These are phyloP conservation scores for Lasiodiplodia gonubiensis DNA, from an alignment of 2,329 filamentous ascomycete species.

Conservation along the genomic window DNA sequence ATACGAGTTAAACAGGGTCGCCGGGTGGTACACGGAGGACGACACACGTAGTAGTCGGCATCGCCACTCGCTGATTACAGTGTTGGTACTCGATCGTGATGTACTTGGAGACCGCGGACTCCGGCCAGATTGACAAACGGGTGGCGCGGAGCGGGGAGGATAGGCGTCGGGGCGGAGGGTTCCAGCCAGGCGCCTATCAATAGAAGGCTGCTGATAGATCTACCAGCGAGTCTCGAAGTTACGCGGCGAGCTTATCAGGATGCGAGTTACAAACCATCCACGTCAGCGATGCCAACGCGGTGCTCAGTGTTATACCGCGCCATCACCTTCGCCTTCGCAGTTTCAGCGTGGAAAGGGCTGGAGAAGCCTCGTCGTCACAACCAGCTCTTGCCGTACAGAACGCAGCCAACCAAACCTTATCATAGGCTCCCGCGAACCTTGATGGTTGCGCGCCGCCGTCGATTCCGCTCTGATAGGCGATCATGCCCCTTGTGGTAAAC, in stretches of 20 bases:
- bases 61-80: neutral
- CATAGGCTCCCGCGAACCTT: neutral
- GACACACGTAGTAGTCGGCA: neutral
- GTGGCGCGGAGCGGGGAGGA: too few species aligned
- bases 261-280: neutral
- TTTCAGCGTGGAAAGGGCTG: too few species aligned
- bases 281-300: neutral
- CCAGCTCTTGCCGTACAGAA: neutral
- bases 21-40: too few species aligned
- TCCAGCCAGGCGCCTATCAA: slow-evolving; percentile 1
- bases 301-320: neutral
- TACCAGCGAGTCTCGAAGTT: neutral
- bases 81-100: too few species aligned
- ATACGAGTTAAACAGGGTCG: neutral
- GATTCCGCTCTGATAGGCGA: slow-evolving; percentile 16
- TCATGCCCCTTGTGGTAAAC: slow-evolving; percentile 25
- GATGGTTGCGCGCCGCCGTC: neutral
- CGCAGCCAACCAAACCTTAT: slow-evolving; percentile 15
- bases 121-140: too few species aligned
- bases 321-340: neutral
- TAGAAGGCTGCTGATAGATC: neutral
- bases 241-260: slow-evolving; percentile 16
- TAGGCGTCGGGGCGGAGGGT: neutral
- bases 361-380: neutral
- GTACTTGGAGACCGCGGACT: too few species aligned